Conservation (phyloP, 306 rosid species). For the Cucumis melo region DNA sequence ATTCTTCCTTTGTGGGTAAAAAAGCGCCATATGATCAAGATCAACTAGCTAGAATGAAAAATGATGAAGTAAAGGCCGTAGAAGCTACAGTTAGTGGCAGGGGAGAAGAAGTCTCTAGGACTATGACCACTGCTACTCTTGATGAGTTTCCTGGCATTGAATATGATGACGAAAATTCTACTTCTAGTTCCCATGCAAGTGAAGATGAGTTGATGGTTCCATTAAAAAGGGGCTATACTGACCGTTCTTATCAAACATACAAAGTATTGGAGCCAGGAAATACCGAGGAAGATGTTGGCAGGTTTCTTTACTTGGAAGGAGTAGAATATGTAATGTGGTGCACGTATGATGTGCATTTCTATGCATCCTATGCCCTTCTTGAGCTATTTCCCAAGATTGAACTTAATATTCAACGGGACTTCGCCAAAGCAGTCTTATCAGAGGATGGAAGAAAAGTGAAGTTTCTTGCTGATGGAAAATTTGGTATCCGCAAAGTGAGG, state of each 20-base stretch:
- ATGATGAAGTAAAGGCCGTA: conserved; percentile 22
- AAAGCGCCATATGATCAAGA: conserved; percentile 17
- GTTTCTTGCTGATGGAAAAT: conserved; percentile 90
- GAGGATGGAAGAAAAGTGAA: conserved; percentile 92
- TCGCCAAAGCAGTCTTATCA: conserved; percentile 84
- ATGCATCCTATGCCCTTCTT: conserved; percentile 98
- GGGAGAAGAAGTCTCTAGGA: conserved; percentile 24
- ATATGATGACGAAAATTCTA: conserved; percentile 20
- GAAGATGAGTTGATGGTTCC: conserved; percentile 23
- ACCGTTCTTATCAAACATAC: conserved; percentile 5
- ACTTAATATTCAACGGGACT: conserved; percentile 84
- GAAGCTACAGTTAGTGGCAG: conserved; percentile 30
- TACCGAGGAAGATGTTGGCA: conserved; percentile 70
- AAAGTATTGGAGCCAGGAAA: conserved; percentile 21
- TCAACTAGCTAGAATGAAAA: conserved; percentile 25
- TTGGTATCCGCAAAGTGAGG: conserved; percentile 88
- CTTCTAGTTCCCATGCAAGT: conserved; percentile 4
- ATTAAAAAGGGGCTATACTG: conserved; percentile 11
- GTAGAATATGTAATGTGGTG: conserved; percentile 96
- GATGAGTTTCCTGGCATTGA: conserved; percentile 17
- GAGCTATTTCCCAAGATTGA: conserved; percentile 87
- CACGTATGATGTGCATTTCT: conserved; percentile 96
- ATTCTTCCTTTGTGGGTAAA: conserved; percentile 33
- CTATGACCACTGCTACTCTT: conserved; percentile 15
- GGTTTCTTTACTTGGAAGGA: conserved; percentile 96